Evolutionary conservation across 139 green algal genomes (phyloP).

Genomic region (Tetraselmis striata): DNA sequence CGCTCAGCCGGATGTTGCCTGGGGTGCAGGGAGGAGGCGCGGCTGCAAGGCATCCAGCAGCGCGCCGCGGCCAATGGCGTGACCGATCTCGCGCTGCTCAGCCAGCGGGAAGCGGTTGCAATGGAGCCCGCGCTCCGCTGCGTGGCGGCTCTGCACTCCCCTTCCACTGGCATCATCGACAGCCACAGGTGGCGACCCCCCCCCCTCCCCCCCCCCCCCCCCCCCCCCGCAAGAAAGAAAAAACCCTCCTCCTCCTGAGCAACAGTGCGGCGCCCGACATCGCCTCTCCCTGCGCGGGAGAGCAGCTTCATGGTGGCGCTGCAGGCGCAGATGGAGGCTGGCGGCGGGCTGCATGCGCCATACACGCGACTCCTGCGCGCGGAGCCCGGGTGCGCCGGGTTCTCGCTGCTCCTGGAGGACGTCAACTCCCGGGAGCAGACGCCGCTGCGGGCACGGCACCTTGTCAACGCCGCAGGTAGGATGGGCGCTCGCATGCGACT

Average conservation of each 20-base stretch:
- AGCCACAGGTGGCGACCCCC: constrained; percentile 41
- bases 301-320: constrained; percentile 62
- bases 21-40: not conserved
- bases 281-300: too few species aligned
- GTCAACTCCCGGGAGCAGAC: constrained; percentile 17
- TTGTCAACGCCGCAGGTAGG: constrained; percentile 59
- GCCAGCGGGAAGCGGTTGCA: constrained; percentile 19
- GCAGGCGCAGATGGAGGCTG: constrained; percentile 20
- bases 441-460: constrained; percentile 16
- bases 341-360: constrained; percentile 25
- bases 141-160: constrained; percentile 64
- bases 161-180: constrained; percentile 78
- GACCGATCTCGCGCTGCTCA: constrained; percentile 55
- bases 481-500: too few species aligned
- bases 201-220: too few species aligned
- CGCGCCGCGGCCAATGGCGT: constrained; percentile 53
- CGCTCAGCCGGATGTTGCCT: too few species aligned
- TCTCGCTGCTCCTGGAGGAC: constrained; percentile 36
- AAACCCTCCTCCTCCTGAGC: too few species aligned
- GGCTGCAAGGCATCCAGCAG: constrained; percentile 26
- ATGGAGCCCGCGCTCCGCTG: constrained; percentile 63
- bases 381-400: not conserved
- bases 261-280: too few species aligned
- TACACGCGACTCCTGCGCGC: constrained; percentile 34
- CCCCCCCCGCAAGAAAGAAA: too few species aligned